Evolutionary conservation across 2,329 filamentous ascomycete genomes (phyloP), one percentile per base, ranked within the genome.

Genomic region (Curvularia lunata): DNA sequence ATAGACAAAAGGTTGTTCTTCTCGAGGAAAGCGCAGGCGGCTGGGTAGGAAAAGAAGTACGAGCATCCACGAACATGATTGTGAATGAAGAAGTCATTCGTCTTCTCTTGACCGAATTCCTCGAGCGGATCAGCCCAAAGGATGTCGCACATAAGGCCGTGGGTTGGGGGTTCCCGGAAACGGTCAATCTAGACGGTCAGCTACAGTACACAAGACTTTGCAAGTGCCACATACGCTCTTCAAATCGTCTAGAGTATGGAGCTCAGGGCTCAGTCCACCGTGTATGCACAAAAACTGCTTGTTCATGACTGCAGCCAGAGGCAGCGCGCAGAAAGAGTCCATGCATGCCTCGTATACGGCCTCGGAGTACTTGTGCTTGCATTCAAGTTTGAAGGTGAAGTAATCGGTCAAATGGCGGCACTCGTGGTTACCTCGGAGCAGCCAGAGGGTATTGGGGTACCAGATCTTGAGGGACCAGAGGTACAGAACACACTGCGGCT

Each of bases 261-360:
- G 82, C 79, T 99, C 95, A 6, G 95, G 95, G 77, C 93, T 97
- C 68, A 99, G 82, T 63, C 95, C 95, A 73, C 95, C 95, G 77
- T 99, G 95, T 70, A 99, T 98, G 77, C 95, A 99, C 67, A 99
- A 82, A 79, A 99, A 99, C 79, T 99, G 95, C 84, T 99, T 99
- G 86, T 99, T 99, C 95, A 99, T 99, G 67, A 99, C 89, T 27
- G 95, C 95, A 56, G 95, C 95, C 69, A 99, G 83, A 28, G 95
- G 95, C 63, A 99, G 82, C 64, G 90, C 85, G 81, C 95, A 99
- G 84, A 99, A 99, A 0, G 95, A 96, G 66, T 99, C 94, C 87
- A 97, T 96, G 81, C 95, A 98, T 56, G 95, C 94, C 74, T 99
- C 94, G 77, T 99, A 99, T 59, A 99, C 86, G 64, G 86, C 86